Conservation (phyloP, 805 yeast genomes). For the Brettanomyces anomalus region DNA sequence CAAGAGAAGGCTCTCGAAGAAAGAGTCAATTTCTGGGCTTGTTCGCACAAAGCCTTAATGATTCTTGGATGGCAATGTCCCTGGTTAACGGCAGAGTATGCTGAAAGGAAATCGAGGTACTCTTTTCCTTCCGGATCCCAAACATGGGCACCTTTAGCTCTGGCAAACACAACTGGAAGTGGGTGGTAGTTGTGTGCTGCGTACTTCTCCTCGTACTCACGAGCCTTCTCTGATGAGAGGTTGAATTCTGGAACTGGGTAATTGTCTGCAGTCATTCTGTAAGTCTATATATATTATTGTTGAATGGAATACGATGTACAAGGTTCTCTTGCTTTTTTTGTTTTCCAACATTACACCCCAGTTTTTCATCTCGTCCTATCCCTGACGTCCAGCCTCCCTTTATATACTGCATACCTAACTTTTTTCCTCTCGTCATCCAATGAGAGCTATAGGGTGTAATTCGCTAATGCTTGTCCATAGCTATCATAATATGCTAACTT, state of each 20-base stretch:
- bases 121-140: conserved; percentile 98
- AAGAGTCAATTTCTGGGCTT: conserved; percentile 75
- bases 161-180: conserved; percentile 84
- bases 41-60: conserved; percentile 74
- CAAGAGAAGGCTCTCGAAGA: conserved; percentile 91
- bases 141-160: conserved; percentile 84
- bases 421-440: no score
- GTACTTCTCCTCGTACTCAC: conserved; percentile 61
- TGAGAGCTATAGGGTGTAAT: no score
- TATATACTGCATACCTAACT: no score
- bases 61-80: conserved; percentile 97
- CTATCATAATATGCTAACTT: neutral
- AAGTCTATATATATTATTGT: no score
- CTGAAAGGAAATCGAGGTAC: conserved; percentile 85
- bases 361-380: no score
- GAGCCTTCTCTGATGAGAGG: conserved; percentile 58
- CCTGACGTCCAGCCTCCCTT: no score
- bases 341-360: no score
- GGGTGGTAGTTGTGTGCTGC: conserved; percentile 98
- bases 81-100: conserved; percentile 95
- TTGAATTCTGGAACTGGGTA: conserved; percentile 28
- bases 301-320: no score
- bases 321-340: no score
- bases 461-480: conserved; percentile 2
- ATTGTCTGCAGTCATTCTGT: neutral